Evolutionary conservation across 805 yeast species (phyloP).

Genomic region (Yarrowia bubula): DNA sequence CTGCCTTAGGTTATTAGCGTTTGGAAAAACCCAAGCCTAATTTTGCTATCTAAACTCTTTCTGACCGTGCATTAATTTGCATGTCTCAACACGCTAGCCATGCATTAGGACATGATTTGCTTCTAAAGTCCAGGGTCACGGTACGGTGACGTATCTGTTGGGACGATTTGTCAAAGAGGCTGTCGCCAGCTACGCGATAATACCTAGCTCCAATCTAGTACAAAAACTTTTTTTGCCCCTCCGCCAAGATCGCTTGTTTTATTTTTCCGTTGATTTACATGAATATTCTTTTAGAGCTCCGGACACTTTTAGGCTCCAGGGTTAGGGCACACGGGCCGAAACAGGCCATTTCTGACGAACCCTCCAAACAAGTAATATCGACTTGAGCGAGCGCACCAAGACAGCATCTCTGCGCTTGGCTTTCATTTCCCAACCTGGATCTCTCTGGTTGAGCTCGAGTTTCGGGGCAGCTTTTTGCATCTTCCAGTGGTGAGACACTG

Average conservation of each 20-base stretch:
- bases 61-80: conserved; percentile 8
- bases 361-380: background rate
- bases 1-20: background rate
- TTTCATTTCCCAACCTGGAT: background rate
- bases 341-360: conserved; percentile 2
- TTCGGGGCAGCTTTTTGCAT: background rate
- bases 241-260: background rate
- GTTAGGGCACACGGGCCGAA: background rate
- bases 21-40: background rate
- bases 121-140: background rate
- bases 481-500: background rate
- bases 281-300: background rate
- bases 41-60: background rate
- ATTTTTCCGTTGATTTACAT: background rate
- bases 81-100: conserved; percentile 18
- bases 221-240: background rate
- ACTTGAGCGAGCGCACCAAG: no score
- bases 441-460: background rate
- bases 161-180: no score
- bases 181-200: no score
- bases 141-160: background rate
- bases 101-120: conserved; percentile 8
- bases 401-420: background rate
- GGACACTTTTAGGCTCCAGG: conserved; percentile 5
- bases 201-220: no score